Conservation (phyloP, 768 basidiomycete species). For the Udeniomyces megalosporus region DNA sequence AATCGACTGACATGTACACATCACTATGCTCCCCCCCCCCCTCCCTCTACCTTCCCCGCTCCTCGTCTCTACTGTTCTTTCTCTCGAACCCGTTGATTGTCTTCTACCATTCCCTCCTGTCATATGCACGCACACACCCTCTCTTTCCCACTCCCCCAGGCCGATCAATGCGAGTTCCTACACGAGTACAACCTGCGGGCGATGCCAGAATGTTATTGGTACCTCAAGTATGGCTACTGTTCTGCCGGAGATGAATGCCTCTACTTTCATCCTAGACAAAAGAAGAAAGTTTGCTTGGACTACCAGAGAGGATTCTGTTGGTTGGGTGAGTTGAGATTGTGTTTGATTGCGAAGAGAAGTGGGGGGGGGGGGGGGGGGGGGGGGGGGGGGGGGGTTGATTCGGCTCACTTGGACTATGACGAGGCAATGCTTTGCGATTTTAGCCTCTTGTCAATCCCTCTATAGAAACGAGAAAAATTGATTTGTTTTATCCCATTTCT, state of each 20-base stretch:
- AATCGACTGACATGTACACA: no score
- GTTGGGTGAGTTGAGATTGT: slow-evolving; percentile 54
- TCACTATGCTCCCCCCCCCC: no score
- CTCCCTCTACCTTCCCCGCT: background rate
- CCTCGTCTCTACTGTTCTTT: background rate
- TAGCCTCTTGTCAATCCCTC: background rate
- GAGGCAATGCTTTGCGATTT: background rate
- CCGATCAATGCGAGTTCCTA: slow-evolving; percentile 91
- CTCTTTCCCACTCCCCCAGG: slow-evolving; percentile 25
- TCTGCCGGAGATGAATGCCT: slow-evolving; percentile 75
- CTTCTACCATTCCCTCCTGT: background rate
- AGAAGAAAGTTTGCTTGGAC: slow-evolving; percentile 83
- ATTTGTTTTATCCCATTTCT: background rate
- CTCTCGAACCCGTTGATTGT: background rate
- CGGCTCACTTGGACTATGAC: background rate
- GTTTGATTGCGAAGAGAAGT: slow-evolving; percentile 75
- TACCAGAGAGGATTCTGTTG: slow-evolving; percentile 92
- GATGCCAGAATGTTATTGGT: slow-evolving; percentile 99
- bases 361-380: slow-evolving; percentile 35
- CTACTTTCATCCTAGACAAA: slow-evolving; percentile 68
- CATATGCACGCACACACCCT: no score
- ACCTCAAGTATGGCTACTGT: slow-evolving; percentile 92
- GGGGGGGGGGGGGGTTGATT: slow-evolving; percentile 72
- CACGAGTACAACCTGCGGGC: slow-evolving; percentile 96
- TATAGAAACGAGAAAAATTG: no score